Base-by-base conservation (phyloP, 345 rosid genomes). In the Boechera retrofracta region DNA sequence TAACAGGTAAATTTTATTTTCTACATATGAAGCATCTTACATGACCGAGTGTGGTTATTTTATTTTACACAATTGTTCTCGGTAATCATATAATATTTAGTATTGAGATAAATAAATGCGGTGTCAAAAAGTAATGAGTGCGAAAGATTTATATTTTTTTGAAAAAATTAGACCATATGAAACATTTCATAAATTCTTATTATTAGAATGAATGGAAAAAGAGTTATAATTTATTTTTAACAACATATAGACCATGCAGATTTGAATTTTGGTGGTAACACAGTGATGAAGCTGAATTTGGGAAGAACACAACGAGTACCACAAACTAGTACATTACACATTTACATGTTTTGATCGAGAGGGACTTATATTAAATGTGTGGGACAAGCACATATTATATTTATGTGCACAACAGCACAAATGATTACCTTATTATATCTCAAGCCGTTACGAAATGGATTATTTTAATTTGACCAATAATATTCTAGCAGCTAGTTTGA, bases 381-480 rank as follows among this genome's bases (percentile, higher is more conserved):
- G 39, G 39, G 18, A 15, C 32, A 15, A 32, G 41, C 41, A n/a
- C 38, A 1, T 57, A 15, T 57, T 33, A 33, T 32, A 57, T 32
- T 15, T n/a, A 33, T 35, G 2, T 57, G 26, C 18, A 51, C 24
- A 21, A 21, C 24, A 21, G 24, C 24, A 21, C 5, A 51, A 51
- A n/a, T 16, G 15, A 35, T 36, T 16, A 60, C 15, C 7, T 60
- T 60, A 18, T 60, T 60, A 36, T 60, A 58, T 56, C 38, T 58
- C 5, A 61, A 61, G 4, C n/a, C 16, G 32, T 38, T 9, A 48
- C 18, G 28, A 65, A 49, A 11, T 33, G 31, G 18, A 1, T 49
- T 11, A 66, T 31, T 33, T 51, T 49, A 59, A 18, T 60, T 21
- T 51, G 47, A 51, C 71, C 57, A 67, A 42, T 68, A 64, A 64